These are phyloP conservation scores for Sarocladiaceae sp. DNA, from an alignment of 2,329 filamentous ascomycete genomes.

Conservation along the genomic window DNA sequence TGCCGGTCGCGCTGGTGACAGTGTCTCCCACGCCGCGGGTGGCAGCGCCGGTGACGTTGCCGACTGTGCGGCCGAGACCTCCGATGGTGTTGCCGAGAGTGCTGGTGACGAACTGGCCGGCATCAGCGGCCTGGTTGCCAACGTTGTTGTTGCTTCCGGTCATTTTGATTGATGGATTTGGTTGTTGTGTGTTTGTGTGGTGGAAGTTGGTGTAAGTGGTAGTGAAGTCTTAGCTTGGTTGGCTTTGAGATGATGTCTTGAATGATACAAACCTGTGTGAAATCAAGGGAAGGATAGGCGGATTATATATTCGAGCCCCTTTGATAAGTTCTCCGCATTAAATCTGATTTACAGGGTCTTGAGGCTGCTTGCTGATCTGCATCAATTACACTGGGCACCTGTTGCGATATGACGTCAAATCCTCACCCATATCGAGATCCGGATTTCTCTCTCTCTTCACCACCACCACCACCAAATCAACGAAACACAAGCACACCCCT, in stretches of 20 bases:
- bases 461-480: not conserved
- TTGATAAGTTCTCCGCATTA: not conserved
- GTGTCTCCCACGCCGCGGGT: slow-evolving; percentile 55
- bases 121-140: slow-evolving; percentile 28
- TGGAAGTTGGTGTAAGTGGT: slow-evolving; percentile 1
- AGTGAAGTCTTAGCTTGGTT: not conserved
- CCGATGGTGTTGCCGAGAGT: slow-evolving; percentile 37
- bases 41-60: slow-evolving; percentile 43
- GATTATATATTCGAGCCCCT: not conserved
- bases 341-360: not conserved
- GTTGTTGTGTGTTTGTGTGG: slow-evolving; percentile 6
- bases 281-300: not conserved
- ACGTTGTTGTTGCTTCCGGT: slow-evolving; percentile 18
- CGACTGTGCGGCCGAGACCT: slow-evolving; percentile 35
- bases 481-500: not conserved
- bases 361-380: not conserved
- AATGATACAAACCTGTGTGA: not conserved
- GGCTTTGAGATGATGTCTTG: not conserved
- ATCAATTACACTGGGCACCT: not conserved
- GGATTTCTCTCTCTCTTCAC: not conserved
- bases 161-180: slow-evolving; percentile 15
- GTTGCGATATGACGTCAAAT: slow-evolving; percentile 7
- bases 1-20: slow-evolving; percentile 48
- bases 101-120: slow-evolving; percentile 33
- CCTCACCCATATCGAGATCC: slow-evolving; percentile 5